These are phyloP conservation scores for Baudoinia panamericana DNA, from an alignment of 495 filamentous ascomycete species.

Conservation along the genomic window DNA sequence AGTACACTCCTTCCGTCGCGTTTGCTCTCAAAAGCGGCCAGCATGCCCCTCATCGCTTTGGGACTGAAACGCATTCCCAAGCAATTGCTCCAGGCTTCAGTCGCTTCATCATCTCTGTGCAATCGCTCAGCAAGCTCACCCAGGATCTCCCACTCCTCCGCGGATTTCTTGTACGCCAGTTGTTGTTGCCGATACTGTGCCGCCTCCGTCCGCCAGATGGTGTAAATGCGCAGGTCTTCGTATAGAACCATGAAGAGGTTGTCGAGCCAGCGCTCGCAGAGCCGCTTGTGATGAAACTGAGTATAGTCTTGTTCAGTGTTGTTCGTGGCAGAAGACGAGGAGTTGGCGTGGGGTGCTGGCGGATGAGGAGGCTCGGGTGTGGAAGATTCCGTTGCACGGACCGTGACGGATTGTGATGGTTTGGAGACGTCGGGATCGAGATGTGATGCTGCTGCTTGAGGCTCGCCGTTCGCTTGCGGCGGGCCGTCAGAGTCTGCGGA, in stretches of 20 bases:
- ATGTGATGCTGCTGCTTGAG: slow-evolving; percentile 38
- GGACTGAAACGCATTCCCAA: slow-evolving; percentile 73
- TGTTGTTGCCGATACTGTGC: slow-evolving; percentile 80
- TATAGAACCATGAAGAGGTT: slow-evolving; percentile 99
- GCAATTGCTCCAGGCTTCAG: slow-evolving; percentile 82
- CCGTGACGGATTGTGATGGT: slow-evolving; percentile 16
- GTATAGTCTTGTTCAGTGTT: slow-evolving; percentile 44
- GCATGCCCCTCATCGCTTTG: slow-evolving; percentile 72
- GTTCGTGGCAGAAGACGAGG: too few relatives aligned
- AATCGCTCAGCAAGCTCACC: slow-evolving; percentile 84
- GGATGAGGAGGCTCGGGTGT: slow-evolving; percentile 12
- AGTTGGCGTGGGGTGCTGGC: slow-evolving; percentile 23
- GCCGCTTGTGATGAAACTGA: slow-evolving; percentile 83
- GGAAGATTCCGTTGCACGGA: too few relatives aligned
- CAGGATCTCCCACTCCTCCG: slow-evolving; percentile 96
- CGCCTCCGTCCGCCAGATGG: slow-evolving; percentile 97
- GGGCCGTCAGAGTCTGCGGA: slow-evolving; percentile 1
- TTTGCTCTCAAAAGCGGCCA: slow-evolving; percentile 61
- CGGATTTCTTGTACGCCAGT: slow-evolving; percentile 85
- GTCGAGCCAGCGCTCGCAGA: slow-evolving; percentile 96
- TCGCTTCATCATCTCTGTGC: slow-evolving; percentile 76
- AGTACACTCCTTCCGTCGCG: slow-evolving; percentile 64
- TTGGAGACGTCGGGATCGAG: slow-evolving; percentile 52
- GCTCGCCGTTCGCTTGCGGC: slow-evolving; percentile 9
- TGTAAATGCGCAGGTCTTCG: slow-evolving; percentile 94